phyloP scores from a whole-genome alignment of 495 filamentous ascomycete species.

The Lasiosphaeria ovina region DNA sequence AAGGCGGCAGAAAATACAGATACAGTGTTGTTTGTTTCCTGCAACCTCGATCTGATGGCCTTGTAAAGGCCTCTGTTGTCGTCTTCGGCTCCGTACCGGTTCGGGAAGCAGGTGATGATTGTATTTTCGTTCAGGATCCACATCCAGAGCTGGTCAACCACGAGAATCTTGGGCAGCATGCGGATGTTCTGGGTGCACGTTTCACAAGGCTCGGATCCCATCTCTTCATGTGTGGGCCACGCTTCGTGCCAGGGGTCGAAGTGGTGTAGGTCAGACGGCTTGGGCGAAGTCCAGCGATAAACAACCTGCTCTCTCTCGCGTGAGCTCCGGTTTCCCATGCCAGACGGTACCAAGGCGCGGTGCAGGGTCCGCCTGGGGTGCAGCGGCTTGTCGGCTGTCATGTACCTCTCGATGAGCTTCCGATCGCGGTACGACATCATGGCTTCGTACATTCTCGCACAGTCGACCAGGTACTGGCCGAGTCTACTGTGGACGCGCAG shows the following conservation, averaged over 20 bases:
- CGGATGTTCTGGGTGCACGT: constrained; percentile 18
- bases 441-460: constrained; percentile 27
- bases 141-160: constrained; percentile 72
- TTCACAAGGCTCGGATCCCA: not conserved
- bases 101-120: constrained; percentile 62
- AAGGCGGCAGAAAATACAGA: constrained; percentile 63
- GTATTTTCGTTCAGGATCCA: constrained; percentile 61
- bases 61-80: constrained; percentile 60
- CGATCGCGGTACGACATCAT: constrained; percentile 49
- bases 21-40: constrained; percentile 61
- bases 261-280: not conserved
- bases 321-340: constrained; percentile 8
- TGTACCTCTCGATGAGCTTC: constrained; percentile 55
- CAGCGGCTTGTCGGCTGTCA: constrained; percentile 50
- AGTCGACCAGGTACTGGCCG: not conserved
- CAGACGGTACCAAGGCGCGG: constrained; percentile 50
- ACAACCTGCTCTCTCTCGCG: constrained; percentile 67
- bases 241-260: not conserved
- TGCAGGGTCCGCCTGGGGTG: constrained; percentile 65
- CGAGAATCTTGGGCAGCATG: constrained; percentile 53
- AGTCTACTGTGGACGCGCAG: not conserved
- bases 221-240: not conserved
- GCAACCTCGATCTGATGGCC: constrained; percentile 38
- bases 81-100: constrained; percentile 41
- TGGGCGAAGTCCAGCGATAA: constrained; percentile 37